These are phyloP conservation scores for Phytophthora ohioensis DNA, from an alignment of 352 stramenopile genomes.

Conservation along the genomic window DNA sequence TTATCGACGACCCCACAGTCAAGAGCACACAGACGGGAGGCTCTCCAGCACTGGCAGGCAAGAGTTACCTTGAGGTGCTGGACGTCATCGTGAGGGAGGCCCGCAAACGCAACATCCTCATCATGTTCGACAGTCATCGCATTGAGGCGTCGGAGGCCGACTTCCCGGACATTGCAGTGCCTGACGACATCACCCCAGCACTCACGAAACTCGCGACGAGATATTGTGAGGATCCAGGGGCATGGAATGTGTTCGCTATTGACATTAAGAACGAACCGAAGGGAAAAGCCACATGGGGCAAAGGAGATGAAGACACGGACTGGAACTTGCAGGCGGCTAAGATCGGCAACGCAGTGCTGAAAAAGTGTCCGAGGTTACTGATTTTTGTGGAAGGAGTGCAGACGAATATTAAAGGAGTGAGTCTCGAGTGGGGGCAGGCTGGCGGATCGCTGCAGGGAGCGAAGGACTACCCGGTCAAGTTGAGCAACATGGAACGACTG, in stretches of 20 bases:
- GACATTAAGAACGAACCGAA: conserved; percentile 88
- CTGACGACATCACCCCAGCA: conserved; percentile 62
- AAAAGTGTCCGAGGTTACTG: conserved; percentile 63
- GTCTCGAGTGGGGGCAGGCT: conserved; percentile 64
- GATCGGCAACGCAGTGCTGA: conserved; percentile 77
- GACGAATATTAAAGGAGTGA: conserved; percentile 69
- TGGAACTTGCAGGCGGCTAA: conserved; percentile 67
- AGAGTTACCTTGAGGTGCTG: conserved; percentile 71
- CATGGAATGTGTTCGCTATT: conserved; percentile 81
- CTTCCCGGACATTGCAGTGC: conserved; percentile 67
- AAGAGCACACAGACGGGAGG: conserved; percentile 57
- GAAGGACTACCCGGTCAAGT: conserved; percentile 68
- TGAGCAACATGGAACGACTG: conserved; percentile 74
- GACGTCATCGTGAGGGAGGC: conserved; percentile 62
- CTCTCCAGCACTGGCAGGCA: conserved; percentile 45
- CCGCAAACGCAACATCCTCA: conserved; percentile 73
- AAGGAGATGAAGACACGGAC: conserved; percentile 66
- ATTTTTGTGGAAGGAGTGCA: conserved; percentile 84
- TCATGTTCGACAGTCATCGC: conserved; percentile 77
- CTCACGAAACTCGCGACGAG: conserved; percentile 61
- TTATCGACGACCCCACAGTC: conserved; percentile 59
- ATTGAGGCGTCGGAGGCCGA: conserved; percentile 62
- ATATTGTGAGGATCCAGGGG: conserved; percentile 66
- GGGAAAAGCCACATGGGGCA: conserved; percentile 71
- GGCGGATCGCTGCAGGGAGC: conserved; percentile 67